Conservation (phyloP, 1,284 basidiomycete genomes). For the Sporisorium reilianum region DNA sequence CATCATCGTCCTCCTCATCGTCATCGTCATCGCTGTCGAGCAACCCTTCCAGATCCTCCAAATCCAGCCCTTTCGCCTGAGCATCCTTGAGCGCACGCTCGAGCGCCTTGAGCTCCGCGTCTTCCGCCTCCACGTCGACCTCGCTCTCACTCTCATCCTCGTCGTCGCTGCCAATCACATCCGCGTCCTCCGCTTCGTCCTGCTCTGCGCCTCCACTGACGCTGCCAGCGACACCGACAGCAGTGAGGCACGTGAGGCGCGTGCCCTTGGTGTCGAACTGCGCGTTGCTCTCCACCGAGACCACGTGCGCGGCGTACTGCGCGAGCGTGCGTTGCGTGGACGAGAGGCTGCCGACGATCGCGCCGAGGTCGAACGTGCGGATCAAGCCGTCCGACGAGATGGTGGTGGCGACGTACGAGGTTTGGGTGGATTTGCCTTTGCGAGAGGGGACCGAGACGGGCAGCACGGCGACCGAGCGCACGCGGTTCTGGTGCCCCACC, state of each 20-base stretch:
- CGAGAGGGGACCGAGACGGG: conserved; percentile 27
- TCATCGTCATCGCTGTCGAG: conserved; percentile 42
- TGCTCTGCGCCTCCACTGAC: conserved; percentile 17
- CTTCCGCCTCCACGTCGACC: conserved; percentile 45
- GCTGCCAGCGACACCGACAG: conserved; percentile 45
- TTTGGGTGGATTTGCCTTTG: conserved; percentile 7
- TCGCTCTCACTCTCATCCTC: conserved; percentile 42
- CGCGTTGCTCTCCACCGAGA: conserved; percentile 44
- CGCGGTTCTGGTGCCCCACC: conserved; percentile 64
- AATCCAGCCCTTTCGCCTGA: conserved; percentile 42
- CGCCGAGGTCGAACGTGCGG: conserved; percentile 60
- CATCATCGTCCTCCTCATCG: conserved; percentile 20
- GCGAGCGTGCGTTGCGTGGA: conserved; percentile 7
- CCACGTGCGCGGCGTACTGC: conserved; percentile 16
- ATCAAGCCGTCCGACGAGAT: conserved; percentile 68
- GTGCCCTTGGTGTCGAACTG: conserved; percentile 62
- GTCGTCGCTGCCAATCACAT: conserved; percentile 39
- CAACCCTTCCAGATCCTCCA: conserved; percentile 38
- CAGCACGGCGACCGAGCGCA: conserved; percentile 48
- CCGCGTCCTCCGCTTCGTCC: conserved; percentile 41
- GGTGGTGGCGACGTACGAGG: conserved; percentile 50
- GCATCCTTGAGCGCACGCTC: conserved; percentile 52
- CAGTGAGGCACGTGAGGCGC: conserved; percentile 63
- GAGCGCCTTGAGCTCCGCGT: conserved; percentile 49
- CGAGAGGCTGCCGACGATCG: conserved; percentile 31